These are phyloP conservation scores for Salvia rosmarinus DNA, from an alignment of 257 asterid genomes.

Conservation along the genomic window DNA sequence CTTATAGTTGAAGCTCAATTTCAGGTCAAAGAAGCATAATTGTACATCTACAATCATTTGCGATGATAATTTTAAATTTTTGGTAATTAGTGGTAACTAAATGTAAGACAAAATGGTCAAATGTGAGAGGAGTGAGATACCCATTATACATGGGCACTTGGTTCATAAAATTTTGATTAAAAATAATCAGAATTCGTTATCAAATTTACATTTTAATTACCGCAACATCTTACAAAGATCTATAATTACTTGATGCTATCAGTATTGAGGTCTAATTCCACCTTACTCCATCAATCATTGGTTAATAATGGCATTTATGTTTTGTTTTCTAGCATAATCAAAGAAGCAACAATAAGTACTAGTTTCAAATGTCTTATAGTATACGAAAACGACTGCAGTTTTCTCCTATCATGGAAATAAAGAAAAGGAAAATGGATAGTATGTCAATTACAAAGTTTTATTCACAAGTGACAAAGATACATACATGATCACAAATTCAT, in stretches of 20 bases:
- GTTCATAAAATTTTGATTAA: not conserved
- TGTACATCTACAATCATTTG: not conserved
- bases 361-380: no score
- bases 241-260: not conserved
- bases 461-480: not conserved
- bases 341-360: no score
- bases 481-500: not conserved
- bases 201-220: not conserved
- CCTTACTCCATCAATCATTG: no score
- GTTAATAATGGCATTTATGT: no score
- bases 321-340: no score
- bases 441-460: not conserved
- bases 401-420: no score
- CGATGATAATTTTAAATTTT: not conserved
- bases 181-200: not conserved
- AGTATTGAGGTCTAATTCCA: not conserved
- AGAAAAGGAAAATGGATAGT: not conserved
- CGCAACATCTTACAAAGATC: not conserved
- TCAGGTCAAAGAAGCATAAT: not conserved
- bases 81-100: no score
- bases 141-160: no score
- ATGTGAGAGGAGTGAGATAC: no score
- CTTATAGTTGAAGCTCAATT: not conserved
- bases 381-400: no score
- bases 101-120: not conserved